A percentile compares a stretch with the other conserved stretches of the same genome.
phyloP scores from a whole-genome alignment of 2,329 filamentous ascomycete genomes.

The Aspergillus ochraceus region DNA sequence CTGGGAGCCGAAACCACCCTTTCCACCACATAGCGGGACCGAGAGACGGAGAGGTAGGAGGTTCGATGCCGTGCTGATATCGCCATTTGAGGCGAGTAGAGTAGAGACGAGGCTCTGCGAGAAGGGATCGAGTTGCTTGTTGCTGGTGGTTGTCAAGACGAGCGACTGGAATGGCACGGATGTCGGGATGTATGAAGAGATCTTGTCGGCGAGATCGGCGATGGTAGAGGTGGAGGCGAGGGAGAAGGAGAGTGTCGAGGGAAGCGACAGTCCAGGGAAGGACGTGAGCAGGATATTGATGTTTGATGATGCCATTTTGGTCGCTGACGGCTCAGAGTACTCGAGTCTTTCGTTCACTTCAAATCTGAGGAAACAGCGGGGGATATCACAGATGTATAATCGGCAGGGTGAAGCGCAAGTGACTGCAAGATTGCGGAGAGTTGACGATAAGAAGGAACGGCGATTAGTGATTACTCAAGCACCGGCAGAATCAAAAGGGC shows the following conservation, averaged over 20 bases:
- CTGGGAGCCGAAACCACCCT: slow-evolving; percentile 96
- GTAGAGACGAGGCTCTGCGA: slow-evolving; percentile 55
- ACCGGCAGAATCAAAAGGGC: too few species aligned
- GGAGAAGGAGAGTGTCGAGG: slow-evolving; percentile 78
- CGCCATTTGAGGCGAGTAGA: slow-evolving; percentile 49
- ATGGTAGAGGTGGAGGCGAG: slow-evolving; percentile 65
- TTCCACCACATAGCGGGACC: slow-evolving; percentile 81
- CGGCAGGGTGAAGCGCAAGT: slow-evolving; percentile 1
- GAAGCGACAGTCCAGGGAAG: slow-evolving; percentile 78
- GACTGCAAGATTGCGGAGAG: slow-evolving; percentile 19
- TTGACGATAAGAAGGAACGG: slow-evolving; percentile 11
- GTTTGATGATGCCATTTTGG: slow-evolving; percentile 55
- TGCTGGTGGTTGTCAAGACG: slow-evolving; percentile 78
- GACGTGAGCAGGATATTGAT: slow-evolving; percentile 84
- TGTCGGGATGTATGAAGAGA: slow-evolving; percentile 60
- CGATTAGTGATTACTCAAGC: slow-evolving; percentile 5
- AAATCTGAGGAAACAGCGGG: background rate
- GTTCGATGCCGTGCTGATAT: slow-evolving; percentile 53
- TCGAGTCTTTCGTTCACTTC: background rate
- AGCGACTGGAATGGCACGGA: slow-evolving; percentile 58
- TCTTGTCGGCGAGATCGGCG: slow-evolving; percentile 63
- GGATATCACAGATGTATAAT: background rate
- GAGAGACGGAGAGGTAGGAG: slow-evolving; percentile 82
- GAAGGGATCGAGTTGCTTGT: slow-evolving; percentile 63
- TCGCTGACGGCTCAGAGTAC: background rate